Conservation (phyloP, 768 basidiomycete genomes). For the Lactarius sp. region DNA sequence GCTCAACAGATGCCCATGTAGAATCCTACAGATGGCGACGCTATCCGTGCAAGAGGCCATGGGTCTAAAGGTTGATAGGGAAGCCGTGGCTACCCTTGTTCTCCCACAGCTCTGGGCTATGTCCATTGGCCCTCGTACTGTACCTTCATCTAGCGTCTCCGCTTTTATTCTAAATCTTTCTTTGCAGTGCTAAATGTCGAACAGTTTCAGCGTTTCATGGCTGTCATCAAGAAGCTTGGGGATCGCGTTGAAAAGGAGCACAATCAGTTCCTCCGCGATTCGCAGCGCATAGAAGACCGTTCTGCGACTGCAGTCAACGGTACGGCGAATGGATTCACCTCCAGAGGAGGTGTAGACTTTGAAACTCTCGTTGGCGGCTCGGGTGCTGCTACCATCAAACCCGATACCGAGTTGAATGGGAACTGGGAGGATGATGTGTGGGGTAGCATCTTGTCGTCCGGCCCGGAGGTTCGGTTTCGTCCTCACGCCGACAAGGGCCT, state of each 20-base stretch:
- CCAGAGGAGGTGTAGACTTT: constrained; percentile 68
- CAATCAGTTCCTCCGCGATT: constrained; percentile 85
- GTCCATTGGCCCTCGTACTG: constrained; percentile 86
- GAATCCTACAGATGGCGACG: constrained; percentile 65
- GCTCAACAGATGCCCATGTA: background rate
- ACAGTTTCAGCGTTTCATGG: constrained; percentile 94
- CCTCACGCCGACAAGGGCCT: background rate
- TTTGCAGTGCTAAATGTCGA: constrained; percentile 64
- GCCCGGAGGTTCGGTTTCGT: constrained; percentile 32
- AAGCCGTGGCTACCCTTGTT: constrained; percentile 63
- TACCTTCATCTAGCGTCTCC: constrained; percentile 11
- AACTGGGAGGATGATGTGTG: constrained; percentile 83
- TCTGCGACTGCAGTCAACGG: constrained; percentile 45
- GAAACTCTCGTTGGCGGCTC: constrained; percentile 74
- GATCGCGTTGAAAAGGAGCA: constrained; percentile 93
- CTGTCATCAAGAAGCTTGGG: constrained; percentile 67
- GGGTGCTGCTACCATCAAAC: constrained; percentile 42
- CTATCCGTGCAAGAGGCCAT: constrained; percentile 91
- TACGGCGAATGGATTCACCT: constrained; percentile 29
- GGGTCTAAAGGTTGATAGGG: constrained; percentile 91
- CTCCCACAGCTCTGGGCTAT: constrained; percentile 80
- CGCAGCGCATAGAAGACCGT: constrained; percentile 82
- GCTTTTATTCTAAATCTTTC: background rate
- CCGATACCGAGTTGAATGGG: constrained; percentile 40
- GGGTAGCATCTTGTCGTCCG: constrained; percentile 65